Base-by-base conservation (phyloP, 768 basidiomycete species). In the Mycena metata region DNA sequence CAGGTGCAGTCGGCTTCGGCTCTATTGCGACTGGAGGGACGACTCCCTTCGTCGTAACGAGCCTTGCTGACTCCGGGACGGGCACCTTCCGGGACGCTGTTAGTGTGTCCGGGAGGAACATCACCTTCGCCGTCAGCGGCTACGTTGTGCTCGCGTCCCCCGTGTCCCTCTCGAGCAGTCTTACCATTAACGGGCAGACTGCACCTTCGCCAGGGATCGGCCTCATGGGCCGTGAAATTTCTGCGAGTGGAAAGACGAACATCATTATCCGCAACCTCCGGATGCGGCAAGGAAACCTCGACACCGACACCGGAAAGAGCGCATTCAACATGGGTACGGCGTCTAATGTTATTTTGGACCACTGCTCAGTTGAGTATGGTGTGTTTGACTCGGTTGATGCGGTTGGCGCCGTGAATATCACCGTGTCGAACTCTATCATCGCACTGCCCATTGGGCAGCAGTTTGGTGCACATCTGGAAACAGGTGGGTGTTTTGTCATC, bases 381-480 rank as follows among this genome's bases (percentile, higher is more conserved):
- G 67, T 72, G 35, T 74, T 68, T 10, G 73, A 74, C 56, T 60
- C 64, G 26, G n/a, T 74, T 35, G 73, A 74, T 30, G 73, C 73
- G 19, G 71, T 74, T 15, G 71, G 71, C 13, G 54, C 71, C 11
- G 72, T 71, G 23, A 74, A 74, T n/a, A 67, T 74, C 7, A 74
- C 73, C 19, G 71, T 74, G 3, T 69, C 67, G 35, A 72, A 74
- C 35, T 70, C 68, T 19, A 72, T 74, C 26, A 69, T 74, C 54
- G 73, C 71, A 24, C 55, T 70, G 42, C 71, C 71, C 24, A 71
- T 74, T 39, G 73, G 71, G 5, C 71, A 74, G 50, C 73, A 72
- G 62, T 74, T 74, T 51, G 73, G 73, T 42, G 73, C 73, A 15
- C 73, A 74, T 46, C 55, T 74, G 39, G 73, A 74, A 61, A 74